Evolutionary conservation across 2,329 filamentous ascomycete species (phyloP).

Genomic region (Aspergillus carbonarius): DNA sequence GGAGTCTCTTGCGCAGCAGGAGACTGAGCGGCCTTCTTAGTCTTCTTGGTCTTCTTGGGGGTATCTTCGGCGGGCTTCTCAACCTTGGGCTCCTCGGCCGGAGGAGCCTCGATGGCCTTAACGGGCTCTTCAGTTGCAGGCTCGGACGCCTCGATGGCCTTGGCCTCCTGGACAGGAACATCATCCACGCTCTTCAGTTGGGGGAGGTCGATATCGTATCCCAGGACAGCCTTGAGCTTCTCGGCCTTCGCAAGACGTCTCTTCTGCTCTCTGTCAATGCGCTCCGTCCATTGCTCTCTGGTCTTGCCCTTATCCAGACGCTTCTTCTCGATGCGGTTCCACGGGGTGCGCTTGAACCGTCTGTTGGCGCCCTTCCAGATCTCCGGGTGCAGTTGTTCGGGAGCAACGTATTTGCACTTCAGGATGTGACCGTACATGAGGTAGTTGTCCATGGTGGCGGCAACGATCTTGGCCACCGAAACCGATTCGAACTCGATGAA

Average conservation of each 20-base stretch:
- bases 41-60: slow-evolving; percentile 36
- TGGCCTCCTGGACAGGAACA: slow-evolving; percentile 46
- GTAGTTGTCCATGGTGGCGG: slow-evolving; percentile 97
- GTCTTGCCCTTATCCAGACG: slow-evolving; percentile 71
- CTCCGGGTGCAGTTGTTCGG: slow-evolving; percentile 73
- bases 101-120: slow-evolving; percentile 33
- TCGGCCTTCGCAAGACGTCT: slow-evolving; percentile 67
- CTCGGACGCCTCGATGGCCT: slow-evolving; percentile 36
- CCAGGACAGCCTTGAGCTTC: slow-evolving; percentile 71
- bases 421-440: slow-evolving; percentile 91
- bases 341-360: slow-evolving; percentile 83
- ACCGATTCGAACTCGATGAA: slow-evolving; percentile 82
- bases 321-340: slow-evolving; percentile 80
- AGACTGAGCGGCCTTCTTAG: slow-evolving; percentile 29
- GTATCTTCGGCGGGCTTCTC: slow-evolving; percentile 29
- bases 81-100: slow-evolving; percentile 19
- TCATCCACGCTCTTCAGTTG: slow-evolving; percentile 64
- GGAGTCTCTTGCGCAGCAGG: slow-evolving; percentile 22
- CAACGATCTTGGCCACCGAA: slow-evolving; percentile 85
- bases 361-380: slow-evolving; percentile 89
- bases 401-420: slow-evolving; percentile 76
- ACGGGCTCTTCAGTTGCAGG: slow-evolving; percentile 16
- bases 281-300: slow-evolving; percentile 74
- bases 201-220: slow-evolving; percentile 79
- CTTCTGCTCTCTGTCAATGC: slow-evolving; percentile 69